Evolutionary conservation across 139 green algal species (phyloP).

Genomic region (Volvox africanus): DNA sequence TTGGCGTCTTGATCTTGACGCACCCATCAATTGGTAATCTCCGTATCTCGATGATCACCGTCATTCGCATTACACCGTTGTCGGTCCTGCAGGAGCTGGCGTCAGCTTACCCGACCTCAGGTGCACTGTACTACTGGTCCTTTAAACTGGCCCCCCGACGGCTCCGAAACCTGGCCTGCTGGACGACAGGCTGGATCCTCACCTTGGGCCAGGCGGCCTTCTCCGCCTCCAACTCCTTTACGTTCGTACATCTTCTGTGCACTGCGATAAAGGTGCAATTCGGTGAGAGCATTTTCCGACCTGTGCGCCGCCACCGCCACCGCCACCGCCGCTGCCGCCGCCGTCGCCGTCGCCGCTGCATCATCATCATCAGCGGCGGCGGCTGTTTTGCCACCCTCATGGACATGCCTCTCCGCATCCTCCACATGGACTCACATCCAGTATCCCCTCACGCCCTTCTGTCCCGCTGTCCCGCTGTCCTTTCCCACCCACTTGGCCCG

Average conservation of each 20-base stretch:
- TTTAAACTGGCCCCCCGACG: conserved; percentile 22
- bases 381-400: no score
- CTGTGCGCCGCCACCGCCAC: no score
- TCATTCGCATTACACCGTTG: no score
- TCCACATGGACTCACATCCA: background rate
- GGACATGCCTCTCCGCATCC: background rate
- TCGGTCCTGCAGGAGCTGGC: conserved; percentile 9
- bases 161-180: conserved; percentile 35
- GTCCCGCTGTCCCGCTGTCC: no score
- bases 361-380: background rate
- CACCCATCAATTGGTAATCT: no score
- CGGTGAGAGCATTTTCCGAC: background rate
- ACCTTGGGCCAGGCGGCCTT: conserved; percentile 42
- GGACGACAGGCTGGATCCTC: conserved; percentile 32
- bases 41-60: no score
- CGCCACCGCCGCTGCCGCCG: no score
- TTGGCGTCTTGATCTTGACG: background rate
- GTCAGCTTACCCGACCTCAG: conserved; percentile 41
- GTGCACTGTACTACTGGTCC: conserved; percentile 46
- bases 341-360: no score
- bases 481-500: no score
- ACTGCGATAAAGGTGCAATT: background rate
- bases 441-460: no score
- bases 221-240: conserved; percentile 28
- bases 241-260: conserved; percentile 20